Base-by-base conservation (phyloP, 106 monocot genomes). In the Acorus calamus region DNA sequence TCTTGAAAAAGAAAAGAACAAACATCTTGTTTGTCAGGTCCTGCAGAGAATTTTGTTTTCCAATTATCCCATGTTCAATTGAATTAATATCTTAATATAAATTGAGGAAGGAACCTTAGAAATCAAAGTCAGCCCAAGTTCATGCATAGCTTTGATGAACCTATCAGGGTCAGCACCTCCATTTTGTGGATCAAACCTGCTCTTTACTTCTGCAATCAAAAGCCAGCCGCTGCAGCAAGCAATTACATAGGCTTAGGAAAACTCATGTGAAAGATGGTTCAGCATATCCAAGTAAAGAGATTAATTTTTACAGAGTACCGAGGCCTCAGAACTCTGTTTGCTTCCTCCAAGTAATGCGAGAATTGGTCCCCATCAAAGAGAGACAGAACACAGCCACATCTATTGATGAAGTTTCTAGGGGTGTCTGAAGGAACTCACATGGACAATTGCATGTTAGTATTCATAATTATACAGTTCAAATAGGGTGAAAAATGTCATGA, bases 371-470 rank as follows among this genome's bases (percentile, higher is more conserved):
- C 98, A 98, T 98, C n/a, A 98, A 70, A 46, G 98, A 98, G 57
- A 98, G 85, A 64, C 98, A 98, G 74, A 98, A 98, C 46, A 98
- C 83, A 6, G 92, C 82, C 67, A 98, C 92, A 78, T 92, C 88
- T 14, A 98, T 73, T 52, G 83, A 92, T 8, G 71, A 75, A 14
- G 92, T 81, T 4, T 80, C 77, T 68, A 98, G 68, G 4, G 98
- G 92, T 55, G 98, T 98, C 98, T 98, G 78, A 60, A 68, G 13
- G 76, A 44, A 46, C 14, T 4, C 7, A 6, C 44, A 60, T 56
- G 14, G 6, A 59, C 42, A 59, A 59, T 44, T 11, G 44, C n/a
- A 42, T 41, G 50, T 42, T 42, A 7, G 7, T 42, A 14, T 42
- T 50, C 45, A 66, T 4, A 45, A 52, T 13, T 55, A 44, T 45